Evolutionary conservation across 805 yeast species (phyloP).

Genomic region (Suhomyces xylopsoci): DNA sequence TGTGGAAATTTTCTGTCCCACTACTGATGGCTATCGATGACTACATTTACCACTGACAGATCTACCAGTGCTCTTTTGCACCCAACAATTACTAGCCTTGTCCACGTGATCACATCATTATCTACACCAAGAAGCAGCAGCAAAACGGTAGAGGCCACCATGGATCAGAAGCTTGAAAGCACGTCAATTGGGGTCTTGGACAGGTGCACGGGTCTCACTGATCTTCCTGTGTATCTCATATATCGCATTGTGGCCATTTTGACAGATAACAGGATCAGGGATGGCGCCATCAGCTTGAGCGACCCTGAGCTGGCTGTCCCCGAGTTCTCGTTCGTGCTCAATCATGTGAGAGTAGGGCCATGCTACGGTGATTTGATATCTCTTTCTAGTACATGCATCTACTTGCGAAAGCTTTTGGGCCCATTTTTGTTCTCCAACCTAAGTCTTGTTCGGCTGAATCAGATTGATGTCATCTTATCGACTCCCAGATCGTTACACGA

Average conservation of each 20-base stretch:
- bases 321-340: neutral
- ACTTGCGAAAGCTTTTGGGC: slow-evolving; percentile 19
- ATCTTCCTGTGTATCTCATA: neutral
- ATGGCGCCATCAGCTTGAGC: neutral
- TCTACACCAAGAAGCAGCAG: neutral
- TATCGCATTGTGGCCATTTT: neutral
- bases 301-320: neutral
- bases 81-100: neutral
- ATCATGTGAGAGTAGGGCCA: neutral
- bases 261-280: neutral
- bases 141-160: neutral
- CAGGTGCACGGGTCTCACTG: neutral
- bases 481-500: slow-evolving; percentile 17
- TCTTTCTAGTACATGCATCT: slow-evolving; percentile 23
- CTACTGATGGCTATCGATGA: neutral
- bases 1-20: too few relatives aligned
- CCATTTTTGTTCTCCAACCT: slow-evolving; percentile 16
- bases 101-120: neutral
- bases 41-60: neutral
- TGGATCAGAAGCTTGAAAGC: neutral
- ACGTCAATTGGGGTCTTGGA: neutral
- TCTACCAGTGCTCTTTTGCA: neutral
- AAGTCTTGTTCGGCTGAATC: slow-evolving; percentile 27
- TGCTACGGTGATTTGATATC: slow-evolving; percentile 11
- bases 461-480: slow-evolving; percentile 24